Evolutionary conservation across 805 yeast genomes (phyloP).

Genomic region (Yarrowia sp.): DNA sequence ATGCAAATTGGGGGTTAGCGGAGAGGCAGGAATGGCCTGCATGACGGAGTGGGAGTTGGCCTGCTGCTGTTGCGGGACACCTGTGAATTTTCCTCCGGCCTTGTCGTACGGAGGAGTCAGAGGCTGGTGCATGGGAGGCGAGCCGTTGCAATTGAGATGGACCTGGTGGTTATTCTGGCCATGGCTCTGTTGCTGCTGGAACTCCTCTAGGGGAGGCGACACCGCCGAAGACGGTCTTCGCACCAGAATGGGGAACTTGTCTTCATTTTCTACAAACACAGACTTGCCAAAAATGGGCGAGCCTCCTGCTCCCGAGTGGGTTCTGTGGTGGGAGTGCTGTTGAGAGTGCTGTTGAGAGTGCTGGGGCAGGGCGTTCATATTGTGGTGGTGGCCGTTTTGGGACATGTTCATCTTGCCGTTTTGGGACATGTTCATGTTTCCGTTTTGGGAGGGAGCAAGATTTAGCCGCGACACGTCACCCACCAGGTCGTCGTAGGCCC

Average conservation of each 20-base stretch:
- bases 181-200: not conserved
- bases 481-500: conserved; percentile 33
- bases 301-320: conserved; percentile 6
- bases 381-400: conserved; percentile 23
- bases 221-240: conserved; percentile 24
- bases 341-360: no score
- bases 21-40: conserved; percentile 39
- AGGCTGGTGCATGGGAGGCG: conserved; percentile 33
- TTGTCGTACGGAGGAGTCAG: conserved; percentile 41
- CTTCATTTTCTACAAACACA: conserved; percentile 34
- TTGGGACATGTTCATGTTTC: conserved; percentile 1
- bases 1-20: conserved; percentile 39
- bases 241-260: conserved; percentile 32
- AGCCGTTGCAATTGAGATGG: conserved; percentile 17
- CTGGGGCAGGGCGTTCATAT: no score
- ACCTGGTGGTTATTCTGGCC: not conserved
- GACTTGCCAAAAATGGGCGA: conserved; percentile 32
- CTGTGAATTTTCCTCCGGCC: conserved; percentile 6
- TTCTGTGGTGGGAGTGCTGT: not conserved
- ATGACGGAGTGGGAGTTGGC: conserved; percentile 16
- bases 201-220: conserved; percentile 10
- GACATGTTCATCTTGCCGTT: conserved; percentile 21
- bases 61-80: not conserved
- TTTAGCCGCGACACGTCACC: conserved; percentile 36
- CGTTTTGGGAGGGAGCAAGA: conserved; percentile 32